These are phyloP conservation scores for Cadophora luteo-olivacea DNA, from an alignment of 2,329 filamentous ascomycete genomes.

Conservation along the genomic window DNA sequence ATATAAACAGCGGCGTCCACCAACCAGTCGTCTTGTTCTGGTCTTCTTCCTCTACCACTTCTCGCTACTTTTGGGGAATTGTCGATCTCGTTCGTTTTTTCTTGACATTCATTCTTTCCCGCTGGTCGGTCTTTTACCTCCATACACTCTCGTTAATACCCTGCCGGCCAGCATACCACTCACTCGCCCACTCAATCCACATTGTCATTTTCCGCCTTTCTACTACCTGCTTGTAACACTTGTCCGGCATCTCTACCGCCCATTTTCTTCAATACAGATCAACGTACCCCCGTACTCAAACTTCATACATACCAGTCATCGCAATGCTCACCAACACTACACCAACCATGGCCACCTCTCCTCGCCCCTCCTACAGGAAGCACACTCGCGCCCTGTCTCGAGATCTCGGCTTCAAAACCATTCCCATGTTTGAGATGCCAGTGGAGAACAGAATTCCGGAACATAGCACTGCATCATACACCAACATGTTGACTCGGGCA, in stretches of 20 bases:
- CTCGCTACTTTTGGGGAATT: slow-evolving; percentile 3
- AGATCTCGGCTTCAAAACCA: slow-evolving; percentile 11
- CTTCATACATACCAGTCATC: neutral
- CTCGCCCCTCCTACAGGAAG: slow-evolving; percentile 12
- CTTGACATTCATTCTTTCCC: slow-evolving; percentile 16
- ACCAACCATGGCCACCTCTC: neutral
- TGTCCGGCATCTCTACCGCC: neutral
- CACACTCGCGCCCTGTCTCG: slow-evolving; percentile 15
- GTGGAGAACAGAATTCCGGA: slow-evolving; percentile 1
- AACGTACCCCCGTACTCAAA: neutral
- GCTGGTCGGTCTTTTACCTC: slow-evolving; percentile 25
- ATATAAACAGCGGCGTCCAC: slow-evolving; percentile 8
- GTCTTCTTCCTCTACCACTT: neutral
- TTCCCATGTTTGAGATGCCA: slow-evolving; percentile 13
- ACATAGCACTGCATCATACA: slow-evolving; percentile 1
- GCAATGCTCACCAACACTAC: neutral
- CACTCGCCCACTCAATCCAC: neutral
- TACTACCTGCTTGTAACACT: neutral
- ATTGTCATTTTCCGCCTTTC: neutral
- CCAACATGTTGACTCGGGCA: slow-evolving; percentile 8
- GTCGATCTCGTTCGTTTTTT: slow-evolving; percentile 10
- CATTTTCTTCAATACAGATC: neutral
- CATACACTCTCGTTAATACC: slow-evolving; percentile 14
- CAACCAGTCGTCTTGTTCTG: neutral
- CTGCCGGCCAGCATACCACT: slow-evolving; percentile 6